Evolutionary conservation across 805 yeast genomes (phyloP), one percentile per base, ranked within the genome.

Genomic region (Candida michaelii): DNA sequence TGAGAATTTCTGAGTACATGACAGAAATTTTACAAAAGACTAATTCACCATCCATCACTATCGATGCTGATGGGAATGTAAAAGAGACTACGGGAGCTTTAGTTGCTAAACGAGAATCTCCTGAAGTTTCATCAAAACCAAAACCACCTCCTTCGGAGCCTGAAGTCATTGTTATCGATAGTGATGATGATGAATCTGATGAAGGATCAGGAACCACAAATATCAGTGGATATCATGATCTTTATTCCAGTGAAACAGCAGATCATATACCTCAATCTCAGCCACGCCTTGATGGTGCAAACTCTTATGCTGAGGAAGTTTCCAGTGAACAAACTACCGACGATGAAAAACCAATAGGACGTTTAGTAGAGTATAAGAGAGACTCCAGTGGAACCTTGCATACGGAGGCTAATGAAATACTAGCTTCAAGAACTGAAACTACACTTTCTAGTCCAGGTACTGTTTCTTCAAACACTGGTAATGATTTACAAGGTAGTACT

Each of bases 1-100:
- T 93, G 40, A 81, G 84, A 0, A 67, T 89, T 0, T 89, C 87
- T 50, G 96, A 87, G 47, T 91, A 80, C 56, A 77, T 87, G 37
- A 55, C 60, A 31, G 85, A 83, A 11, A 79, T 91, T 37, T 55
- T 91, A 15, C 56, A 70, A 1, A 54, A 58, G 2, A 80, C 89
- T 0, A 57, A 62, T 2, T 76, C 76, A 2, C 91, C 85, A 30
- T 74, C 75, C 16, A 84, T 91, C 12, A 81, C 77, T 40, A 68
- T 93, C 13, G 73, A 77, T 11, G 67, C 77, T 1, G 86, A 87
- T 54, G 98, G 97, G 0, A 52, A 75, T 0, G 91, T 24, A 0
- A 30, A 38, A 23, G 45, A 46, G 14, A 36, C 30, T 7, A 29
- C 23, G 30, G 17, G 18, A n/a, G 18, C 15, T 5, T 11, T 8